phyloP scores from a whole-genome alignment of 2,329 filamentous ascomycete genomes.

The Trichoderma afroharzianum region DNA sequence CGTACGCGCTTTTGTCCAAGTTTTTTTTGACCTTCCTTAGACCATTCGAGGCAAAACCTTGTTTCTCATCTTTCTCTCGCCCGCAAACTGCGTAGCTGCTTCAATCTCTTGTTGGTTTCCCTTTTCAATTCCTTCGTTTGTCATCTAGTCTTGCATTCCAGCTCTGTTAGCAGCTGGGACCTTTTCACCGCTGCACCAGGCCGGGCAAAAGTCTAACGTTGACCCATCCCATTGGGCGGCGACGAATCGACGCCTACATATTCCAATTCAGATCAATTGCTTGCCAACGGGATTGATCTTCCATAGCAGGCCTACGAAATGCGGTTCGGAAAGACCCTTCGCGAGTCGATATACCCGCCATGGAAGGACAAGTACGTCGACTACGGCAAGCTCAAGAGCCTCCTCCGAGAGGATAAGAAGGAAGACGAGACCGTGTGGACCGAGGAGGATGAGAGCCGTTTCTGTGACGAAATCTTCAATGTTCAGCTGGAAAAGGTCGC shows the following conservation, averaged over 20 bases:
- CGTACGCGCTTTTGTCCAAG: not conserved
- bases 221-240: not conserved
- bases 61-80: not conserved
- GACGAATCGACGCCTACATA: not conserved
- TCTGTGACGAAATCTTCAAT: conserved; percentile 94
- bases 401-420: conserved; percentile 72
- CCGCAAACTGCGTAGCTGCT: not conserved
- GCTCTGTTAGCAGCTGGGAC: not conserved
- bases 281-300: not conserved
- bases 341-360: conserved; percentile 72
- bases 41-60: not conserved
- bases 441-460: conserved; percentile 86
- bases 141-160: not conserved
- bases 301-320: conserved; percentile 46
- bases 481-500: conserved; percentile 94
- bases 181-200: not conserved
- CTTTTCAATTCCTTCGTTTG: not conserved
- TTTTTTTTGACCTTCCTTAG: not conserved
- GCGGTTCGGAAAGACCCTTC: conserved; percentile 90
- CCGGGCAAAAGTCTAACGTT: not conserved
- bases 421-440: conserved; percentile 74
- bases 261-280: not conserved
- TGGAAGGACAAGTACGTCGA: conserved; percentile 96
- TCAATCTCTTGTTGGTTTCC: not conserved
- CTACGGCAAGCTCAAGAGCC: conserved; percentile 85